Conservation (phyloP, 2,329 filamentous ascomycete species). For the Colletotrichum siamense region DNA sequence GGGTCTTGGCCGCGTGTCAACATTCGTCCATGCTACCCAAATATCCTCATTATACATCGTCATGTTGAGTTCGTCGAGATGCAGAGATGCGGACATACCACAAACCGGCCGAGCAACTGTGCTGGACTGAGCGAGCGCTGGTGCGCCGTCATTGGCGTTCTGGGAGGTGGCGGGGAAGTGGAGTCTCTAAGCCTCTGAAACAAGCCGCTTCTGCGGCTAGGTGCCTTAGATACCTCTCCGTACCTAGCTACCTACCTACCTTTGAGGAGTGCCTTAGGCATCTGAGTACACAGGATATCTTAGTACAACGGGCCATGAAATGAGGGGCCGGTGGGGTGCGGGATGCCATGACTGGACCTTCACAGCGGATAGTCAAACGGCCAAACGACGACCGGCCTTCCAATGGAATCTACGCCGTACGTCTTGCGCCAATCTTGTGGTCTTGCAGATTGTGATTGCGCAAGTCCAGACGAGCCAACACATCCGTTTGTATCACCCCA, state of each 20-base stretch:
- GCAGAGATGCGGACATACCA: too few relatives aligned
- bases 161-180: neutral
- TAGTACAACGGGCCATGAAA: neutral
- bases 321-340: neutral
- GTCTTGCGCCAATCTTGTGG: neutral
- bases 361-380: neutral
- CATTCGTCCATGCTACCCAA: neutral
- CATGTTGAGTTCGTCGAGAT: too few relatives aligned
- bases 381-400: neutral
- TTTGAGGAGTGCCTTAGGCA: neutral
- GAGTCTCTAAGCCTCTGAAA: conserved; percentile 7
- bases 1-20: neutral
- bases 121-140: neutral
- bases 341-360: neutral
- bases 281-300: too few relatives aligned
- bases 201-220: conserved; percentile 6
- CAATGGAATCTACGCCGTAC: neutral
- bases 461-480: neutral
- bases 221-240: neutral
- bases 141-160: neutral
- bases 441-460: neutral
- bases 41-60: too few relatives aligned
- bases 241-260: neutral
- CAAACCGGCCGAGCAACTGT: neutral
- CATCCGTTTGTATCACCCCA: neutral